Conservation (phyloP, 2,329 filamentous ascomycete genomes). For the Cyanodermella asteris region DNA sequence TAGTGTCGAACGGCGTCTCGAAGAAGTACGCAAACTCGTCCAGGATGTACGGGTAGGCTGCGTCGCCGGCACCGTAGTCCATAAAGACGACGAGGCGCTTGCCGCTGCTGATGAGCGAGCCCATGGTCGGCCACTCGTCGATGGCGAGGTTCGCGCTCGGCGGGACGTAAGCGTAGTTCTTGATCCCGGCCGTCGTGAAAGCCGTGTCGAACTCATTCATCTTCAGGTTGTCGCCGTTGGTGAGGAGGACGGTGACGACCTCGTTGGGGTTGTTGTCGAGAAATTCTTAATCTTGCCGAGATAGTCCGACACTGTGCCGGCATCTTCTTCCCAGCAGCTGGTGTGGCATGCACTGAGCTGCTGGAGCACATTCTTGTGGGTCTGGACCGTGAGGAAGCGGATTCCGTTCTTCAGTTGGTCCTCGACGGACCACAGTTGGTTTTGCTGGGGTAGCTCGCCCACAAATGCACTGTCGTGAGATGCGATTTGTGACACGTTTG, state of each 20-base stretch:
- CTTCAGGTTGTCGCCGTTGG: conserved; percentile 56
- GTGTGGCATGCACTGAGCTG: conserved; percentile 66
- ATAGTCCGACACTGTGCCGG: conserved; percentile 54
- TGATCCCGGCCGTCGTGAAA: conserved; percentile 49
- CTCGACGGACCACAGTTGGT: conserved; percentile 46
- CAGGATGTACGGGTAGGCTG: conserved; percentile 57
- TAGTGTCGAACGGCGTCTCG: conserved; percentile 74
- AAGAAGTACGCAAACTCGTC: conserved; percentile 77
- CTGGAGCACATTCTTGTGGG: conserved; percentile 27
- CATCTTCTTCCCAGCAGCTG: conserved; percentile 59
- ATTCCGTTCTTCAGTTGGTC: conserved; percentile 56
- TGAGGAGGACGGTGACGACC: conserved; percentile 71
- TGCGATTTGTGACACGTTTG: conserved; percentile 59
- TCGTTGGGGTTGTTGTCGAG: conserved; percentile 60
- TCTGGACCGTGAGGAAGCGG: conserved; percentile 38
- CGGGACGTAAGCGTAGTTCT: conserved; percentile 52
- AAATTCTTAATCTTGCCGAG: conserved; percentile 44
- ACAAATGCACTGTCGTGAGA: conserved; percentile 70
- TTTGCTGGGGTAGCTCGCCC: conserved; percentile 49
- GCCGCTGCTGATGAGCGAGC: conserved; percentile 47
- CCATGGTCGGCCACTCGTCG: conserved; percentile 67
- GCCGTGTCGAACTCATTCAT: conserved; percentile 41
- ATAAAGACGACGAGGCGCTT: conserved; percentile 62
- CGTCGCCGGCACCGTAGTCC: conserved; percentile 66
- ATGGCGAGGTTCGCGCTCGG: conserved; percentile 42